A percentile compares a stretch with the other conserved stretches of the same genome.
Conservation (phyloP, 441 rosid genomes). For the California macrophylla region DNA sequence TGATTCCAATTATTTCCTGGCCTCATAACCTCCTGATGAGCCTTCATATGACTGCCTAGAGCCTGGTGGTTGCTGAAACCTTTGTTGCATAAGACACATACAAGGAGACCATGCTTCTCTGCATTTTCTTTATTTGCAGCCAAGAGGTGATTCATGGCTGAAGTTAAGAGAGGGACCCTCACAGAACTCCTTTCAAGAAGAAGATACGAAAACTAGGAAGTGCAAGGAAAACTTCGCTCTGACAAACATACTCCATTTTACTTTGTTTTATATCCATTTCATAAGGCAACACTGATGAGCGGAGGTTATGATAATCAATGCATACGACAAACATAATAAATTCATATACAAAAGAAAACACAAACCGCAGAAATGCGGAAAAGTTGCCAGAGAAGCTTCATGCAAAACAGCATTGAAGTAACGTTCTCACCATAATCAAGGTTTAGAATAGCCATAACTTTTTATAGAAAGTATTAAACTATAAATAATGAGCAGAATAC, state of each 20-base stretch:
- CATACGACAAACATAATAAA: slow-evolving; percentile 19
- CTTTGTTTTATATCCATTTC: slow-evolving; percentile 19
- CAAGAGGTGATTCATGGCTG: slow-evolving; percentile 21
- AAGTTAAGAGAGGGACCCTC: slow-evolving; percentile 12
- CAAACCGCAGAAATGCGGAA: slow-evolving; percentile 10
- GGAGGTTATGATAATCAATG: slow-evolving; percentile 17
- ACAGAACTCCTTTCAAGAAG: slow-evolving; percentile 10
- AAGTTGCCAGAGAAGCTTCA: slow-evolving; percentile 10
- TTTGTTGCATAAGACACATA: slow-evolving; percentile 24
- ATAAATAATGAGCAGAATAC: slow-evolving; percentile 8
- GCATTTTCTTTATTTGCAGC: slow-evolving; percentile 10
- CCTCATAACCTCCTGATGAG: slow-evolving; percentile 18
- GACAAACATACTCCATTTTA: slow-evolving; percentile 16
- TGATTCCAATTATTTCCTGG: slow-evolving; percentile 5
- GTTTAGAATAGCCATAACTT: slow-evolving; percentile 16
- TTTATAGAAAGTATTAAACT: slow-evolving; percentile 9
- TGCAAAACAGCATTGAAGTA: slow-evolving; percentile 1
- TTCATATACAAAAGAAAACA: slow-evolving; percentile 16
- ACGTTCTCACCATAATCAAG: slow-evolving; percentile 5
- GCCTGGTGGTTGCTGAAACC: slow-evolving; percentile 18
- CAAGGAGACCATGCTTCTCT: slow-evolving; percentile 5
- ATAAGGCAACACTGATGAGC: slow-evolving; percentile 11
- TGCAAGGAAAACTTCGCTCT: slow-evolving; percentile 7
- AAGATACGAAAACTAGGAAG: slow-evolving; percentile 6
- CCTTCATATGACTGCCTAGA: slow-evolving; percentile 25